A percentile compares a stretch with the other conserved stretches of the same genome.
Evolutionary conservation across 2,329 filamentous ascomycete genomes (phyloP).

Genomic region (Talaromyces sp.): DNA sequence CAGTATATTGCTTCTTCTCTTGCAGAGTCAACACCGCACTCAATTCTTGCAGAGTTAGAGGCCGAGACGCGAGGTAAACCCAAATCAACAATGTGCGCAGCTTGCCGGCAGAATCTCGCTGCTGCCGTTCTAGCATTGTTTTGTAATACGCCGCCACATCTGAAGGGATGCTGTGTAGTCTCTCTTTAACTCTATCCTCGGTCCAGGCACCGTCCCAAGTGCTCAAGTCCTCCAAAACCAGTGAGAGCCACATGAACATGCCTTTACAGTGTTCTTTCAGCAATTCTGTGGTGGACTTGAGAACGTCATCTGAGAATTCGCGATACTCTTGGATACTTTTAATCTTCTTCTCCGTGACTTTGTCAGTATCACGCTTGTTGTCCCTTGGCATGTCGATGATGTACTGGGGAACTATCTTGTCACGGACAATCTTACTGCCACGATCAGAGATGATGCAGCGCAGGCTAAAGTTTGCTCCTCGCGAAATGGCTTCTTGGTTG

Average conservation of each 20-base stretch:
- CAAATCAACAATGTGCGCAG: not conserved
- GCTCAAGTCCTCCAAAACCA: conserved; percentile 3
- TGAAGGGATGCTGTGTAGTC: conserved; percentile 8
- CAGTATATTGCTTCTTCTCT: conserved; percentile 3
- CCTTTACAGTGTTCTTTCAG: not conserved
- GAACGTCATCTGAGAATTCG: not conserved
- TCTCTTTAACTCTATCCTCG: conserved; percentile 2
- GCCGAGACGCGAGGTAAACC: conserved; percentile 1
- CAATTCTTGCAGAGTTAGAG: conserved; percentile 6
- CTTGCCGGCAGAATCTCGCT: not conserved
- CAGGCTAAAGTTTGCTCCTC: conserved; percentile 1
- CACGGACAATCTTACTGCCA: not conserved
- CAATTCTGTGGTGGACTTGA: not conserved
- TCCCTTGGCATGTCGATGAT: conserved; percentile 5
- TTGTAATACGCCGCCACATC: conserved; percentile 7
- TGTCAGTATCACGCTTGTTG: conserved; percentile 1
- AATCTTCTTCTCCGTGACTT: conserved; percentile 2
- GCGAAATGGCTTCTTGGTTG: not conserved
- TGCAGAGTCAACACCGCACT: not conserved
- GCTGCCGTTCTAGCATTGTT: not conserved
- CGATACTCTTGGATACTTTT: conserved; percentile 1
- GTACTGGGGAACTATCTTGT: not conserved
- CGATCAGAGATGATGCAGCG: conserved; percentile 8
- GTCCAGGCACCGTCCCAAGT: conserved; percentile 9
- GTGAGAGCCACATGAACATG: conserved; percentile 12